Percentiles rank a stretch among this genome's conserved stretches.
Conservation (phyloP, 352 stramenopile species). For the Pythium monospermum region DNA sequence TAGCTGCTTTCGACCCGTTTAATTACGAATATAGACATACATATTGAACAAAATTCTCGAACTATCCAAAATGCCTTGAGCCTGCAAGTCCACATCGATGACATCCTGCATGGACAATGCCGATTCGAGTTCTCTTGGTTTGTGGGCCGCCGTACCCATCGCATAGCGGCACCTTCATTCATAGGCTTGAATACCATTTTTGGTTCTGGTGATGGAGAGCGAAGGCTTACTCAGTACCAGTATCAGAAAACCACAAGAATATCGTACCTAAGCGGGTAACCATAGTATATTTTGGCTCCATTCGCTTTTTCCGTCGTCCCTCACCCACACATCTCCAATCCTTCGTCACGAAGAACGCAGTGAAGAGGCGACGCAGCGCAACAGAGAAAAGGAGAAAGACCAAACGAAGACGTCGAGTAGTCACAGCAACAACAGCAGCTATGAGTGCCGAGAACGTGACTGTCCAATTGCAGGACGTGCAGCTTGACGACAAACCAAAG, state of each 20-base stretch:
- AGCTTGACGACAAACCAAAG: constrained; percentile 49
- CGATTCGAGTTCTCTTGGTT: too few relatives aligned
- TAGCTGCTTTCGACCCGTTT: neutral
- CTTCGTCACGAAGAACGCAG: constrained; percentile 13
- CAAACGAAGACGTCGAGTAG: neutral
- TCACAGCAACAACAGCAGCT: neutral
- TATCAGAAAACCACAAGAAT: constrained; percentile 27
- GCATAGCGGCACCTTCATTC: too few relatives aligned
- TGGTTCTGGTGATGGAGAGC: too few relatives aligned
- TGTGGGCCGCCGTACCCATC: too few relatives aligned
- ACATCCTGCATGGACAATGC: too few relatives aligned
- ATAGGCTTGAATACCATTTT: too few relatives aligned
- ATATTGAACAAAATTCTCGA: too few relatives aligned
- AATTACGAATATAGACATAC: constrained; percentile 5
- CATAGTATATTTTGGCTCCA: constrained; percentile 4
- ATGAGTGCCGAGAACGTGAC: constrained; percentile 57
- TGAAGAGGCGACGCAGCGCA: constrained; percentile 22
- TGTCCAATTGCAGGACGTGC: constrained; percentile 76
- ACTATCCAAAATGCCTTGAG: too few relatives aligned
- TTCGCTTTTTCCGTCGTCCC: neutral
- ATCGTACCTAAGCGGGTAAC: constrained; percentile 11
- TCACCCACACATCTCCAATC: constrained; percentile 9
- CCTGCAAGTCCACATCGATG: too few relatives aligned
- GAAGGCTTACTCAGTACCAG: too few relatives aligned
- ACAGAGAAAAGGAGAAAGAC: constrained; percentile 5